These are phyloP conservation scores for Trapa bicornis DNA, from an alignment of 345 rosid species.

Conservation along the genomic window DNA sequence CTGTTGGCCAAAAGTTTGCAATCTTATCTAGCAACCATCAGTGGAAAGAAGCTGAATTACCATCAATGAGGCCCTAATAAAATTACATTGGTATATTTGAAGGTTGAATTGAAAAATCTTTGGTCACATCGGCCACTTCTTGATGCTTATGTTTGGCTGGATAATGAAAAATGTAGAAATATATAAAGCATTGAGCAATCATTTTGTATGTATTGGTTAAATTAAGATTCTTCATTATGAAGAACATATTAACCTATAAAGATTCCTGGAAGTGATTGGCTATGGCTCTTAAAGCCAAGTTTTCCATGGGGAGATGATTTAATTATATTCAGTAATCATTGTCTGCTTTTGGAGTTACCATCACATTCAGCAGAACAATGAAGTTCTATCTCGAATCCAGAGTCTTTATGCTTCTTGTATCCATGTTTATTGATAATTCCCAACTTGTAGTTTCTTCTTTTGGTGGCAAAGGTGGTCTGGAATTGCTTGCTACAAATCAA, in stretches of 20 bases:
- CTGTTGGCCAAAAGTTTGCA: background rate
- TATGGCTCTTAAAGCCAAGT: background rate
- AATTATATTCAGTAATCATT: background rate
- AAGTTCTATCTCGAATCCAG: background rate
- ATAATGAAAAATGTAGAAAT: background rate
- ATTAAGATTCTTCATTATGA: background rate
- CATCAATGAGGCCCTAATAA: background rate
- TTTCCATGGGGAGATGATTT: background rate
- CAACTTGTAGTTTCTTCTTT: constrained; percentile 1
- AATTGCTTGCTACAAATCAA: background rate
- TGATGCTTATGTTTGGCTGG: background rate
- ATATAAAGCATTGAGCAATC: background rate
- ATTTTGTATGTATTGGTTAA: too few relatives aligned
- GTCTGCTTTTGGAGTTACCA: background rate
- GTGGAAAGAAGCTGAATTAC: background rate
- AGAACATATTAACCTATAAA: background rate
- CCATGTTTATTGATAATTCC: background rate
- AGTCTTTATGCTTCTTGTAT: background rate
- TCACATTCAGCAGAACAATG: background rate
- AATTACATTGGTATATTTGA: background rate
- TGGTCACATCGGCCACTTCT: background rate
- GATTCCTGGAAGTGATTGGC: background rate
- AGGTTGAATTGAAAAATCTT: background rate
- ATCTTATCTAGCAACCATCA: background rate
- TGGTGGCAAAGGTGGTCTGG: background rate